These are phyloP conservation scores for Microbotryum intermedium DNA, from an alignment of 1,284 basidiomycete species.

Conservation along the genomic window DNA sequence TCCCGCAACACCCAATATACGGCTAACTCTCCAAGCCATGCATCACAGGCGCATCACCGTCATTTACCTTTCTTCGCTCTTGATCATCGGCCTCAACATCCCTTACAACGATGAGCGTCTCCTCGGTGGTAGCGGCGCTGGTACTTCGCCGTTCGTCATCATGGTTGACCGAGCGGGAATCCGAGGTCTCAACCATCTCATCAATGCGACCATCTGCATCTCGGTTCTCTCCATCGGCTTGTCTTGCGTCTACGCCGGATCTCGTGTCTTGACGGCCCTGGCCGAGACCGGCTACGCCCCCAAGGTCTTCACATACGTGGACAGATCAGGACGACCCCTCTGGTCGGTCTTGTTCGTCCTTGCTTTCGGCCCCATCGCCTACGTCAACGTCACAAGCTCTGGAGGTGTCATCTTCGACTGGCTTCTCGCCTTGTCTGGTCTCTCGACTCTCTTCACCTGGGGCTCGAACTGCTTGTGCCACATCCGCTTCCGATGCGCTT, in stretches of 20 bases:
- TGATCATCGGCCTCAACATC: constrained; percentile 51
- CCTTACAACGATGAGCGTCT: constrained; percentile 38
- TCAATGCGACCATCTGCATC: constrained; percentile 1
- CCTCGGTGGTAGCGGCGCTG: constrained; percentile 38
- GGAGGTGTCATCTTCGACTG: constrained; percentile 37
- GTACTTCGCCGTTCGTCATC: constrained; percentile 47
- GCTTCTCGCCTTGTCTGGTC: constrained; percentile 46
- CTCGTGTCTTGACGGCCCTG: constrained; percentile 37
- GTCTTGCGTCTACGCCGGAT: constrained; percentile 40
- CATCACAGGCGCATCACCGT: constrained; percentile 30
- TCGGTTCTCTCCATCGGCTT: constrained; percentile 41
- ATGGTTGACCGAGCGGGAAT: constrained; percentile 42
- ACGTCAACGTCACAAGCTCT: constrained; percentile 30
- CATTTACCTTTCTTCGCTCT: constrained; percentile 50
- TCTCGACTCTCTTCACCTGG: constrained; percentile 48
- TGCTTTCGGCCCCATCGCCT: constrained; percentile 40
- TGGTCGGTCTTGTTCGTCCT: constrained; percentile 41
- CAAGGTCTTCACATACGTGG: constrained; percentile 43
- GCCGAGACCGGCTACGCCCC: constrained; percentile 35
- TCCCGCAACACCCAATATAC: constrained; percentile 22
- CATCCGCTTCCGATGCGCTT: constrained; percentile 44
- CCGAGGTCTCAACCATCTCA: constrained; percentile 42
- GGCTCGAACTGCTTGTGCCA: constrained; percentile 25
- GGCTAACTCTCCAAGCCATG: too few species aligned
- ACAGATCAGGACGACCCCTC: constrained; percentile 47